These are phyloP conservation scores for Boletus subcaerulescens DNA, from an alignment of 768 basidiomycete species.

Conservation along the genomic window DNA sequence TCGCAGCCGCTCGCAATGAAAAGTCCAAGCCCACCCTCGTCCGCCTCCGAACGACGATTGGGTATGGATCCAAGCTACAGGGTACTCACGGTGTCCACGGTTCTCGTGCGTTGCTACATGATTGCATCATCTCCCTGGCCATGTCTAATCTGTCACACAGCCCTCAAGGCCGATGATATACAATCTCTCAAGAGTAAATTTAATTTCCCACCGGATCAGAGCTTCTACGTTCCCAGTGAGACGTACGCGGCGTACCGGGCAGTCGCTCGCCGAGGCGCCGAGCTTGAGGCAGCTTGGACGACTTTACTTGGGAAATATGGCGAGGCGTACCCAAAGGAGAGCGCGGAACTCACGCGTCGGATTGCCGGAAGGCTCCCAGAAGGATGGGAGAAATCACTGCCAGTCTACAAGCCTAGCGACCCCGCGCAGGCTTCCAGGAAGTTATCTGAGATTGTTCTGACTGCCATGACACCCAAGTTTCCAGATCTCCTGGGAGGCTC, in stretches of 20 bases:
- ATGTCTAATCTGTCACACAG: conserved; percentile 36
- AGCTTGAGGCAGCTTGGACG: conserved; percentile 74
- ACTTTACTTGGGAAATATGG: conserved; percentile 63
- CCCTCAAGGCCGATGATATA: conserved; percentile 92
- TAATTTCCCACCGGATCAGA: conserved; percentile 73
- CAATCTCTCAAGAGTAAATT: conserved; percentile 78
- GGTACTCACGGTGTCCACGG: conserved; percentile 96
- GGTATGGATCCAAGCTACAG: conserved; percentile 88
- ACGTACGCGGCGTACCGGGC: conserved; percentile 67
- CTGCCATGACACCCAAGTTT: conserved; percentile 65
- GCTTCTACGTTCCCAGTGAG: conserved; percentile 74
- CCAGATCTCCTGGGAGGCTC: conserved; percentile 90
- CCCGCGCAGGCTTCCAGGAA: conserved; percentile 89
- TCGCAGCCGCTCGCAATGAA: conserved; percentile 72
- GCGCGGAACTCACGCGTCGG: conserved; percentile 83
- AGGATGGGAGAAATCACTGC: conserved; percentile 83
- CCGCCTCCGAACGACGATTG: conserved; percentile 84
- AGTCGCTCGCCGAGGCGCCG: conserved; percentile 69
- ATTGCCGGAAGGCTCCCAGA: conserved; percentile 79
- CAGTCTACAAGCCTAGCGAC: conserved; percentile 80
- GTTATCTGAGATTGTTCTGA: conserved; percentile 86
- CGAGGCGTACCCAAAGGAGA: conserved; percentile 77
- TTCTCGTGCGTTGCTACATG: conserved; percentile 59
- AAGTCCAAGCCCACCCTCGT: conserved; percentile 86
- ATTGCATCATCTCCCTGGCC: not conserved